Base-by-base conservation (phyloP, 495 filamentous ascomycete genomes). In the Neurospora cerealis region DNA sequence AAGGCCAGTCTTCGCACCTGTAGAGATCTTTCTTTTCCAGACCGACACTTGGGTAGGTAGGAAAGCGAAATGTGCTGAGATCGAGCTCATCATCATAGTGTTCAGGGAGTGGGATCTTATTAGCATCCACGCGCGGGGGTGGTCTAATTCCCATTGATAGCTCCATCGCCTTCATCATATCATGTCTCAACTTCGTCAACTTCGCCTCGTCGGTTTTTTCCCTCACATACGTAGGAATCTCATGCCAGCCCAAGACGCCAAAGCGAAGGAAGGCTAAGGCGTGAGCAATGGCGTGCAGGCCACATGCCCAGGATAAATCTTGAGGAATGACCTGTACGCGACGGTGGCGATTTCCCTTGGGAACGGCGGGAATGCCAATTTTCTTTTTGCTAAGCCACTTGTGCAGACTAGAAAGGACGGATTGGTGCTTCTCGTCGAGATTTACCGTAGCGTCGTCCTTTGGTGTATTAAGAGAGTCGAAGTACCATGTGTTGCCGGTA, bases 401-500 rank as follows among this genome's bases (percentile, higher is more conserved):
- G 3, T 36, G 15, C 15, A 66, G 54, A 3, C 54, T 1, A 34
- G 54, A 34, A 66, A 66, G 0, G 7, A 5, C 54, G 54, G 28
- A 36, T 8, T 62, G 2, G 54, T 66, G 15, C 24, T 4, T 34
- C 24, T 36, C 54, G 0, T 54, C 21, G 42, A 46, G 42, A 2
- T 21, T 2, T 24, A 24, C 10, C 1, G n/a, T 11, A 2, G 9
- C n/a, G 2, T 6, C 46, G 10, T 11, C 1, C 2, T 62, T 32
- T 7, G 4, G 2, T 46, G 42, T 7, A 34, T 32, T 0, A 17
- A 66, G 28, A 66, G 73, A 73, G 10, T 75, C 73, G 19, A 75
- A 11, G 42, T 70, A 73, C 62, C 71, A 75, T 41, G 40, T 70
- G 24, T 70, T 5, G 0, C 73, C 73, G 21, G 62, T 75, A 4